Evolutionary conservation across 495 filamentous ascomycete genomes (phyloP).

Genomic region (Penicillium paxilli): DNA sequence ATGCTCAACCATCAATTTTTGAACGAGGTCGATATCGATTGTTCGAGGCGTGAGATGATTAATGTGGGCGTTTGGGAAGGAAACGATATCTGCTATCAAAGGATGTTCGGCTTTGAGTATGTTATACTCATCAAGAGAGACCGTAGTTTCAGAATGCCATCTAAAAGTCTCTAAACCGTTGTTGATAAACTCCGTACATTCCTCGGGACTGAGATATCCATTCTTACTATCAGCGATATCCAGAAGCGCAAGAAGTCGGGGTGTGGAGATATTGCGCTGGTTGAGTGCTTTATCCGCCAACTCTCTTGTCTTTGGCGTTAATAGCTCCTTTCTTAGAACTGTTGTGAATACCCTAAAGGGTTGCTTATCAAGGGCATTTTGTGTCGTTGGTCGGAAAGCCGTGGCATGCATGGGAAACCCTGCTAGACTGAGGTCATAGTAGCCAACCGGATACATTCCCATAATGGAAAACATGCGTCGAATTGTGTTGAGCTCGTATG

Average conservation of each 20-base stretch:
- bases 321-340: slow-evolving; percentile 35
- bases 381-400: slow-evolving; percentile 35
- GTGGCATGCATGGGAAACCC: slow-evolving; percentile 48
- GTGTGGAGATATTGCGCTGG: slow-evolving; percentile 37
- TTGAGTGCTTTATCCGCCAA: slow-evolving; percentile 27
- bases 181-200: slow-evolving; percentile 31
- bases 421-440: slow-evolving; percentile 42
- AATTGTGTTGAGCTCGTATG: slow-evolving; percentile 37
- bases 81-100: slow-evolving; percentile 43
- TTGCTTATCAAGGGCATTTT: slow-evolving; percentile 26
- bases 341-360: slow-evolving; percentile 49
- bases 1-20: slow-evolving; percentile 28
- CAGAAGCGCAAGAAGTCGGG: slow-evolving; percentile 26
- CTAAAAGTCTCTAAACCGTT: slow-evolving; percentile 39
- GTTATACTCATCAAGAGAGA: slow-evolving; percentile 38
- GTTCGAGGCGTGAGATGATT: slow-evolving; percentile 49
- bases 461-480: slow-evolving; percentile 41
- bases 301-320: slow-evolving; percentile 27
- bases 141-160: slow-evolving; percentile 40
- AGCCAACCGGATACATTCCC: slow-evolving; percentile 45
- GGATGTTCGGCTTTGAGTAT: slow-evolving; percentile 37
- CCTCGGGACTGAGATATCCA: slow-evolving; percentile 13
- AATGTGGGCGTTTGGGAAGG: slow-evolving; percentile 41
- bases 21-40: slow-evolving; percentile 42
- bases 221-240: slow-evolving; percentile 19